phyloP scores from a whole-genome alignment of 768 basidiomycete species.

The Myochromella boudieri region DNA sequence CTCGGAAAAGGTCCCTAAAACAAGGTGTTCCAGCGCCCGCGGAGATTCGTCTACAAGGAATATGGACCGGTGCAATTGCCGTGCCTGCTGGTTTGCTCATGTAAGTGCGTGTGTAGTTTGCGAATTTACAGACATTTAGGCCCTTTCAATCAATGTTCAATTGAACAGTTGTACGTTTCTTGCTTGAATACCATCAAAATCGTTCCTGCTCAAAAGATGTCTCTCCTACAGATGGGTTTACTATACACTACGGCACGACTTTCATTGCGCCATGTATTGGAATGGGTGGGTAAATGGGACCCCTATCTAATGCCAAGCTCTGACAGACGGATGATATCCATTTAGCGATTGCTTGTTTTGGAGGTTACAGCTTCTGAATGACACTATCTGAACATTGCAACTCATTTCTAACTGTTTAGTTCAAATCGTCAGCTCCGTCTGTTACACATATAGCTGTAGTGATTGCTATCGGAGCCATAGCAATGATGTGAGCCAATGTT shows the following conservation, averaged over 20 bases:
- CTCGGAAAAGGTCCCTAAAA: slow-evolving; percentile 25
- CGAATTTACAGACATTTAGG: not conserved
- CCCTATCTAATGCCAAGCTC: not conserved
- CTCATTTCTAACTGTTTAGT: not conserved
- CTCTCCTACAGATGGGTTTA: slow-evolving; percentile 31
- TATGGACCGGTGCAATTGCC: slow-evolving; percentile 37
- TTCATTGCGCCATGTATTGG: slow-evolving; percentile 38
- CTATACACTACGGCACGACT: slow-evolving; percentile 31
- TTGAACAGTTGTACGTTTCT: not conserved
- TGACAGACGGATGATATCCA: no score
- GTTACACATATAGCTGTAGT: slow-evolving; percentile 39
- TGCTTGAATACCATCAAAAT: not conserved
- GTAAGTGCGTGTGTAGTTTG: slow-evolving; percentile 24
- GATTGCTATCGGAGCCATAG: slow-evolving; percentile 36
- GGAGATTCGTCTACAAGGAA: slow-evolving; percentile 36
- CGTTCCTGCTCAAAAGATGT: not conserved
- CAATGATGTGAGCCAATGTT: slow-evolving; percentile 38
- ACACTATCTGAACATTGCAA: not conserved
- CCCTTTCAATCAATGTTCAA: not conserved
- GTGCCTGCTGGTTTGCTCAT: slow-evolving; percentile 34
- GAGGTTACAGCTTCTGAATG: slow-evolving; percentile 22
- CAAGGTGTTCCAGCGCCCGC: slow-evolving; percentile 25
- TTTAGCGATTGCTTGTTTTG: slow-evolving; percentile 35
- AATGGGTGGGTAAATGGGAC: slow-evolving; percentile 28
- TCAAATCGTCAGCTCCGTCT: slow-evolving; percentile 12